Percentiles rank a stretch among this genome's conserved stretches.
phyloP scores from a whole-genome alignment of 208 protist species.

The Trypanosoma brucei region DNA sequence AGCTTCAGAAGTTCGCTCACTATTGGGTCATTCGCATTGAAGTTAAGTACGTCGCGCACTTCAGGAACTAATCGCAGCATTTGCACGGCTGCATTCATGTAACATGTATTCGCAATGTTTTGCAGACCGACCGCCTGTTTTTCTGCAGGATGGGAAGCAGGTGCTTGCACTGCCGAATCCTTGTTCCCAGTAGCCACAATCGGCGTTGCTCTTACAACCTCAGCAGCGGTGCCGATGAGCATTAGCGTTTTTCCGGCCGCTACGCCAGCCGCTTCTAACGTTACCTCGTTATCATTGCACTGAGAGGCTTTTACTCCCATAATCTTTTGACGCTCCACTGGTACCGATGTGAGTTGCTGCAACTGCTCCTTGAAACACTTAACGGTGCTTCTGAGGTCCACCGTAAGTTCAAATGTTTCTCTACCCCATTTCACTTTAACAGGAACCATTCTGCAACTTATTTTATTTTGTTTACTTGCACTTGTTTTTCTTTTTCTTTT shows the following conservation, averaged over 20 bases:
- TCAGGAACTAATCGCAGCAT: conserved; percentile 80
- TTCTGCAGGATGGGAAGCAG: conserved; percentile 9
- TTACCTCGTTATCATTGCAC: conserved; percentile 25
- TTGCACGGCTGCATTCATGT: conserved; percentile 85
- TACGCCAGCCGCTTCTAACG: conserved; percentile 36
- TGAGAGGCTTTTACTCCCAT: conserved; percentile 52
- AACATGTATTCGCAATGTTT: conserved; percentile 89
- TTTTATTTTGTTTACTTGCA: not conserved
- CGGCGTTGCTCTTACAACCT: conserved; percentile 13
- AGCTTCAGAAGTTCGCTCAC: conserved; percentile 32
- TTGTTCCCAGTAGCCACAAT: conserved; percentile 7
- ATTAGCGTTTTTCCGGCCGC: conserved; percentile 61
- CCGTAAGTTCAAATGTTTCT: conserved; percentile 46
- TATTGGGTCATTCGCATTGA: conserved; percentile 34
- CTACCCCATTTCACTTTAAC: conserved; percentile 85
- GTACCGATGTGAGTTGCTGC: conserved; percentile 48
- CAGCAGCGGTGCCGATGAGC: conserved; percentile 69
- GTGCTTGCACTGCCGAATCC: conserved; percentile 15
- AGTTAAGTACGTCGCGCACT: conserved; percentile 32
- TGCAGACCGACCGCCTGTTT: conserved; percentile 40
- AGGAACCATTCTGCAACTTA: conserved; percentile 20
- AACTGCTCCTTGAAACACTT: conserved; percentile 50
- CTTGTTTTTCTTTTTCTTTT: conserved; percentile 1
- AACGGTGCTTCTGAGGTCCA: conserved; percentile 37
- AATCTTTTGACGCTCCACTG: conserved; percentile 81